Conservation (phyloP, 164 flowering plant genomes). For the Dillenia turbinata region DNA sequence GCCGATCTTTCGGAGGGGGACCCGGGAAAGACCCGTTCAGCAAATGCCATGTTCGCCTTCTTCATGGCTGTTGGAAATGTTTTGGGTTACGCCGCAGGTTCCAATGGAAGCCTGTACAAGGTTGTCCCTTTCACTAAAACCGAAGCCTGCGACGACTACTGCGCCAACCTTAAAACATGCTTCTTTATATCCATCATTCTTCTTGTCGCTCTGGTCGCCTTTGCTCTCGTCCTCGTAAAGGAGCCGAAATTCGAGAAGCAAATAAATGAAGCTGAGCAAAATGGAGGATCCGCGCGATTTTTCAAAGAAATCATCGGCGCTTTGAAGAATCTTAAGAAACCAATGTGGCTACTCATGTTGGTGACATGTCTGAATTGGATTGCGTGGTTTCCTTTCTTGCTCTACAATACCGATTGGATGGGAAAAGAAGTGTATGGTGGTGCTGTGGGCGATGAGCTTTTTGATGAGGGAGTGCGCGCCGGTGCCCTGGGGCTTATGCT, state of each 20-base stretch:
- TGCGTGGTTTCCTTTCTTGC: constrained; percentile 80
- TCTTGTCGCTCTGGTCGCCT: constrained; percentile 29
- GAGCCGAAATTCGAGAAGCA: constrained; percentile 14
- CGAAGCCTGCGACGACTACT: constrained; percentile 60
- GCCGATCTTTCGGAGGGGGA: constrained; percentile 50
- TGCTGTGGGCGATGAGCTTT: constrained; percentile 14
- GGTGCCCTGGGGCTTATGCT: constrained; percentile 73
- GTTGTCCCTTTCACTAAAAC: constrained; percentile 60
- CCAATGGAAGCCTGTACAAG: constrained; percentile 38
- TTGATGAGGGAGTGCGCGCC: constrained; percentile 58
- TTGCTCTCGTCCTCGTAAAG: constrained; percentile 32
- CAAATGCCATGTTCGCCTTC: constrained; percentile 55
- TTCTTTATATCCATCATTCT: constrained; percentile 57
- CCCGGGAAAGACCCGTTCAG: constrained; percentile 28
- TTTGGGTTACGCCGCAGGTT: constrained; percentile 70
- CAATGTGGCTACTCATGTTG: constrained; percentile 57
- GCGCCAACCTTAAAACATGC: constrained; percentile 74
- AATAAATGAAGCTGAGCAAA: not conserved
- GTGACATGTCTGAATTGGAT: constrained; percentile 80
- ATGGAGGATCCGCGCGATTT: constrained; percentile 20
- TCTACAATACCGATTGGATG: constrained; percentile 86
- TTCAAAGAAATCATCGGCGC: constrained; percentile 39
- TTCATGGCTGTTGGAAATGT: constrained; percentile 89
- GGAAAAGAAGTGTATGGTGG: constrained; percentile 83
- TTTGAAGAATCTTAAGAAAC: constrained; percentile 33